Evolutionary conservation across 129 eudicot species (phyloP).

Genomic region (Escallonia herrerae): DNA sequence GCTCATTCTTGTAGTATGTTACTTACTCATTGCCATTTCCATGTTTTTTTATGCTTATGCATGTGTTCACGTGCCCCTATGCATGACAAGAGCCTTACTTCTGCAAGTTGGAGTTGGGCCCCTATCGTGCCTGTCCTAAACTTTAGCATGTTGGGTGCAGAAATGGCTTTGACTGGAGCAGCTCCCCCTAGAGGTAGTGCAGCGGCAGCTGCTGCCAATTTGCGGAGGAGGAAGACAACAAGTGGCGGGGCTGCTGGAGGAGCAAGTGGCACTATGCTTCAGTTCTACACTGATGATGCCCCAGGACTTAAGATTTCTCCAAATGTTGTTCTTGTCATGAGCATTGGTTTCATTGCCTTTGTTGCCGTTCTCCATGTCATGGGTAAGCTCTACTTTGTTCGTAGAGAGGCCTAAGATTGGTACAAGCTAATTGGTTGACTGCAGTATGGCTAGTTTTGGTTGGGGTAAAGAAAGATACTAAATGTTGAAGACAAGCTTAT

Average conservation of each 20-base stretch:
- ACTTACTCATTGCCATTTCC: no score
- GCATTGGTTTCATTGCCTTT: slow-evolving; percentile 93
- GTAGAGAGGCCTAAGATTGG: slow-evolving; percentile 40
- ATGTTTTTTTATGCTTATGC: no score
- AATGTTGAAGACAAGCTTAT: background rate
- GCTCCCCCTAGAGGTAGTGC: slow-evolving; percentile 93
- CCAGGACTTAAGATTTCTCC: slow-evolving; percentile 88
- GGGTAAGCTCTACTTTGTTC: slow-evolving; percentile 90
- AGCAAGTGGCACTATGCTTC: slow-evolving; percentile 79
- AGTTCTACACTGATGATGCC: slow-evolving; percentile 32
- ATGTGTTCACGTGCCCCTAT: no score
- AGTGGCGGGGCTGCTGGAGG: slow-evolving; percentile 67
- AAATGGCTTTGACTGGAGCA: slow-evolving; percentile 74
- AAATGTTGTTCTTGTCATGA: slow-evolving; percentile 89
- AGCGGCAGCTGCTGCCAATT: slow-evolving; percentile 89
- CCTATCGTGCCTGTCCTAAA: background rate
- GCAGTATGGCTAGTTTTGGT: background rate
- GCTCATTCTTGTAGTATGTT: no score
- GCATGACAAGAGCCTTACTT: no score
- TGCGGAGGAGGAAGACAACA: slow-evolving; percentile 69
- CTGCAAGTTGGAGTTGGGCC: background rate
- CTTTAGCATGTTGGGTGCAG: slow-evolving; percentile 13
- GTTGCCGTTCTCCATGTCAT: slow-evolving; percentile 90
- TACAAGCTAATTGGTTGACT: background rate
- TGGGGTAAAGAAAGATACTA: background rate